Evolutionary conservation across 805 yeast genomes (phyloP), one percentile per base, ranked within the genome.

Genomic region (Kockiozyma suomiensis): DNA sequence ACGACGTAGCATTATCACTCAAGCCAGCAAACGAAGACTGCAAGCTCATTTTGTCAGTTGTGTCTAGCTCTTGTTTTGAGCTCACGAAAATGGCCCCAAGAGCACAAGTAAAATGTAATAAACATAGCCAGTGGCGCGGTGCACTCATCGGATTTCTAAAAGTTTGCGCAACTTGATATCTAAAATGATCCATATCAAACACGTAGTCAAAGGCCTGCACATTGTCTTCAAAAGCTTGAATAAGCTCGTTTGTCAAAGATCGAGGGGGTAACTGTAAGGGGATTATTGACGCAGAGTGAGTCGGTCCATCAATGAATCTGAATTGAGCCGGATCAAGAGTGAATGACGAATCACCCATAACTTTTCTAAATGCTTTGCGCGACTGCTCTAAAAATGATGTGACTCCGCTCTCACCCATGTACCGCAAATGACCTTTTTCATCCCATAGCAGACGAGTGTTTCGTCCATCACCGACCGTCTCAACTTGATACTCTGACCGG

Each of bases 391-490:
- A 67, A 43, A 77, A 71, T 1, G 81, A 75, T 6, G 76, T 69
- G 0, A 79, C 76, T 26, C 78, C 76, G 37, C 78, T 73, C 55
- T 79, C 81, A 7, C 81, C 81, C 59, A 78, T 65, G 58, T 77
- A 78, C 17, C 80, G 66, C 26, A 74, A 59, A 26, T 73, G 74
- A 0, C 80, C 80, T 7, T 72, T 71, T 12, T 69, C 70, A 58
- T 78, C 81, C 66, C 70, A 69, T 15, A 78, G 59, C 25, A 77
- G 63, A 43, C 78, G 69, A 21, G 77, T 58, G 19, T 61, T 61
- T 3, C 59, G 65, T 13, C 65, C 65, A 26, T 61, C 62, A 19
- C 63, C 65, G 21, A 61, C 65, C 6, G 65, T 61, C 46, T 61
- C 65, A 47, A 61, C 65, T 32, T 56, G 65, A 45, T 58, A 61